Base-by-base conservation (phyloP, 768 basidiomycete species). In the Coprinellus micaceus region DNA sequence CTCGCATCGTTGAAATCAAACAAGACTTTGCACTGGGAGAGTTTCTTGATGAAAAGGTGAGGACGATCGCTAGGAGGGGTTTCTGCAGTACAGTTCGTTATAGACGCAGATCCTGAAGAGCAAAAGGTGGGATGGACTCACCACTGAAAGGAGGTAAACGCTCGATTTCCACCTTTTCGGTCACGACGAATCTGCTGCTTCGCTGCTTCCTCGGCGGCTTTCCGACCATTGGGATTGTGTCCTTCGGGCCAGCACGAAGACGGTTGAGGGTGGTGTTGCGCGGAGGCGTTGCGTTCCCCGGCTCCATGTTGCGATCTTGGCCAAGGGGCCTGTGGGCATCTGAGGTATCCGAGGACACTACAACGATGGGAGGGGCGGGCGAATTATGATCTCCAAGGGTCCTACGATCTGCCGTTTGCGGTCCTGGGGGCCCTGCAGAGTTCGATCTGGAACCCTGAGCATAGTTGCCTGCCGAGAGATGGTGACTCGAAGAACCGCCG, bases 1-100 rank as follows among this genome's bases (percentile, higher is more conserved):
- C 91, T 95, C 45, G 94, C 91, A 69, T 99, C 97, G 68, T 98
- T 98, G 74, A 99, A 99, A 74, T 99, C 97, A 71, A 99, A 99
- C 40, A 99, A 76, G 60, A 98, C 94, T 54, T 90, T 86, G 74
- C 96, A 98, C 69, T 99, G 97, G 70, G 89, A 87, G 53, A 99
- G 81, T 73, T 99, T 99, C 73, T 82, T 92, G 67, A 98, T 77
- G 70, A 99, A 98, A 36, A 99, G 79, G 58, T 88, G 86, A 30
- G 92, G 85, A 33, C 96, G 88, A 70, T 98, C 97, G 61, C 78
- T 83, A 4, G 87, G 83, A 49, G 94, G 82, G 2, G 89, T 95
- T 77, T 99, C 97, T 98, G 72, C 59, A 33, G 40, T 54, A 47
- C 56, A 36, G 12, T 41, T 36, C 37, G 52, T 29, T 53, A 26